Evolutionary conservation across 2,329 filamentous ascomycete genomes (phyloP).

Genomic region (Colletotrichum orbiculare): DNA sequence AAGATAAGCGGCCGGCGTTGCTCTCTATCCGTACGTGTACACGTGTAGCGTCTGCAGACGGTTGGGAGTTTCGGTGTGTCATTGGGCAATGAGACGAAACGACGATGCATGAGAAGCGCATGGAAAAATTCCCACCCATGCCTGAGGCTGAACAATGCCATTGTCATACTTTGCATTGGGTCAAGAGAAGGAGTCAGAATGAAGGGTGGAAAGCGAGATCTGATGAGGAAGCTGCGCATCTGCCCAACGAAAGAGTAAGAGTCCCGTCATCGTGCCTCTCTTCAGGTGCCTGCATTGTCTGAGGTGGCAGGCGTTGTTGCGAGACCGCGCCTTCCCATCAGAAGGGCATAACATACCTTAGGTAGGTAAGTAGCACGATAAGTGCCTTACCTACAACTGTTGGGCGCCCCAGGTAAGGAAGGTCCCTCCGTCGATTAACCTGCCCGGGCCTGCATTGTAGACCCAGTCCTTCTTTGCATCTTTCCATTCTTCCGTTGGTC

Average conservation of each 20-base stretch:
- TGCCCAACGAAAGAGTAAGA: background rate
- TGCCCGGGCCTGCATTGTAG: background rate
- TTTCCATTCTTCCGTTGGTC: constrained; percentile 9
- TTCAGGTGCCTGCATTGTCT: background rate
- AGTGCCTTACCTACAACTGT: no score
- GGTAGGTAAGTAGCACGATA: no score
- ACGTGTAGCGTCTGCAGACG: background rate
- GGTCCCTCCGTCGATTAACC: background rate
- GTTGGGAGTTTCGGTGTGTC: background rate
- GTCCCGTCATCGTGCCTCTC: no score
- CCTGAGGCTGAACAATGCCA: background rate
- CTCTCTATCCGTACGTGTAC: background rate
- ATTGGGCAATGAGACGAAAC: constrained; percentile 2
- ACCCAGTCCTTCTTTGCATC: constrained; percentile 11
- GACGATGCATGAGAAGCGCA: background rate
- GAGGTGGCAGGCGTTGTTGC: no score
- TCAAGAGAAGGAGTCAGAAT: background rate
- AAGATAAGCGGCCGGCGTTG: background rate
- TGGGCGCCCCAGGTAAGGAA: no score
- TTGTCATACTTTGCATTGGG: background rate
- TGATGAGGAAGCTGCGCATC: background rate
- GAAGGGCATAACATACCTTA: no score
- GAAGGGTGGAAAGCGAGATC: no score
- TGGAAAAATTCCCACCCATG: constrained; percentile 6
- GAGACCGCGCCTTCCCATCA: no score